Evolutionary conservation across 73 alveolate species (phyloP).

Genomic region (Paramecium primaurelia): DNA sequence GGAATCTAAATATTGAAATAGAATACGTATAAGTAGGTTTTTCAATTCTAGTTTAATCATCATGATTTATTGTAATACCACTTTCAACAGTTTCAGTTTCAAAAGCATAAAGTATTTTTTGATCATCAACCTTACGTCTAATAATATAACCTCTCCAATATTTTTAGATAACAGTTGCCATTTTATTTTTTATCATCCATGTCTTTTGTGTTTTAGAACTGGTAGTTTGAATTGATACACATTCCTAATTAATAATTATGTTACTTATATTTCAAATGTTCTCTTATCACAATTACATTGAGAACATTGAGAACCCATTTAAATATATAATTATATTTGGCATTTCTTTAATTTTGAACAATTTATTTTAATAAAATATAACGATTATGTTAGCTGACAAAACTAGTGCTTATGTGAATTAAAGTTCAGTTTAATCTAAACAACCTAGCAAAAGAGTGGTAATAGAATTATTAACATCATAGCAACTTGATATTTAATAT

Average conservation of each 20-base stretch:
- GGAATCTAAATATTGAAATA: conserved; percentile 40
- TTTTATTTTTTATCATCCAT: not conserved
- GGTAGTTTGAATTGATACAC: not conserved
- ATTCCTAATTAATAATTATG: not conserved
- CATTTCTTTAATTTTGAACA: not conserved
- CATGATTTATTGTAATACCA: not conserved
- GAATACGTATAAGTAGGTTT: not conserved
- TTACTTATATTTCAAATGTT: not conserved
- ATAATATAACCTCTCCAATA: not conserved
- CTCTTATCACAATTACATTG: not conserved
- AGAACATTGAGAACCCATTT: not conserved
- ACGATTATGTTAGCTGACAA: conserved; percentile 31
- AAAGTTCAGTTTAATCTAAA: not conserved
- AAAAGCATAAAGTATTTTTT: not conserved
- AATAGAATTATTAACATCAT: not conserved
- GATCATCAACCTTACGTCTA: not conserved
- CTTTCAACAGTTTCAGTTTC: not conserved
- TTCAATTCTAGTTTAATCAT: not conserved
- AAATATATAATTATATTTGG: not conserved
- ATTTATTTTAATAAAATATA: not conserved
- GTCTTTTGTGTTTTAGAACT: not conserved
- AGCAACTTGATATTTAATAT: conserved; percentile 18
- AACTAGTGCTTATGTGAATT: conserved; percentile 6
- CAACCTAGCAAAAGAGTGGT: not conserved
- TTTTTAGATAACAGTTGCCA: not conserved